Conservation (phyloP, 1,284 basidiomycete genomes). For the Sporisorium sorghi region DNA sequence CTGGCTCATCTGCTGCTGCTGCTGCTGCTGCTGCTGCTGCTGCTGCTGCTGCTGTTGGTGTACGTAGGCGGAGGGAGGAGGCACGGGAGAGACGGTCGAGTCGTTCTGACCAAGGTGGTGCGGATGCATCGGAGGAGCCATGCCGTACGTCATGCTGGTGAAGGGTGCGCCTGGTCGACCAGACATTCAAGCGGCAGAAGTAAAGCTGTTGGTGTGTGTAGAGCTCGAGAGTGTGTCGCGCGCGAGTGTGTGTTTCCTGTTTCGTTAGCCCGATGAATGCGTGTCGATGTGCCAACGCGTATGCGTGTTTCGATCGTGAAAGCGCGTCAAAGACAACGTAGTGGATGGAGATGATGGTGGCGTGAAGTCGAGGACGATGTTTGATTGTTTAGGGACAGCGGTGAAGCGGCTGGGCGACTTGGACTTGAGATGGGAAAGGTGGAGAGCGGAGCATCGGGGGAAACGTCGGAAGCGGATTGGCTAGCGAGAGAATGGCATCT, state of each 20-base stretch:
- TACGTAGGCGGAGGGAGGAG: constrained; percentile 27
- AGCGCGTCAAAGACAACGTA: too few species aligned
- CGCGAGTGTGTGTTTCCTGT: too few species aligned
- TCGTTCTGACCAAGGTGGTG: constrained; percentile 45
- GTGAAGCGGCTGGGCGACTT: constrained; percentile 1
- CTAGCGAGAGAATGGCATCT: constrained; percentile 16
- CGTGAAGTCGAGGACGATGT: not conserved
- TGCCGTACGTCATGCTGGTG: constrained; percentile 47
- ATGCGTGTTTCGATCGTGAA: too few species aligned
- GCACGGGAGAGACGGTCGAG: constrained; percentile 25
- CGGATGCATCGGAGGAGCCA: constrained; percentile 48
- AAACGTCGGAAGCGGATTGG: constrained; percentile 17
- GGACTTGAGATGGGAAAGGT: constrained; percentile 13
- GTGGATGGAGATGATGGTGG: not conserved
- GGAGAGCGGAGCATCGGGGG: constrained; percentile 38
- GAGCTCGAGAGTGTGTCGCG: not conserved
- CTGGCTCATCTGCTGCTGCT: constrained; percentile 38
- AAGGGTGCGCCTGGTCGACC: constrained; percentile 22
- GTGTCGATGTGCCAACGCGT: not conserved
- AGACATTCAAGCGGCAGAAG: too few species aligned
- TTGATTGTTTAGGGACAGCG: not conserved
- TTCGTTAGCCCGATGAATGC: not conserved
- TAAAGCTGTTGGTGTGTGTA: too few species aligned
- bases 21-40: too few species aligned
- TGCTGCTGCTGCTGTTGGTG: constrained; percentile 32